Conservation (phyloP, 768 basidiomycete species). For the Kwoniella newhampshirensis region DNA sequence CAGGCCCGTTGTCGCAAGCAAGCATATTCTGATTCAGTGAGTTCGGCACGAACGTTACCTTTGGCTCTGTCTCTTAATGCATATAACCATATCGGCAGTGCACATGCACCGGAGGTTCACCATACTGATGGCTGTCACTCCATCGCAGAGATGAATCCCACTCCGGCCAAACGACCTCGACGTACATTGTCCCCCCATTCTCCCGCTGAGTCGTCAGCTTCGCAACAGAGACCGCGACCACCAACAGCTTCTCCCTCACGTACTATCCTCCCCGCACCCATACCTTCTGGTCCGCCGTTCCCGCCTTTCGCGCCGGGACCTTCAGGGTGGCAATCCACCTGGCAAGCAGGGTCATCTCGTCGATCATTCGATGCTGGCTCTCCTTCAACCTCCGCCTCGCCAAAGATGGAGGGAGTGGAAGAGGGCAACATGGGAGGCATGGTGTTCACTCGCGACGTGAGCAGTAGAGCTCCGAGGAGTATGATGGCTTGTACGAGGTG, state of each 20-base stretch:
- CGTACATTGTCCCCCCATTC: slow-evolving; percentile 18
- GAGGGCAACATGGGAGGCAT: slow-evolving; percentile 13
- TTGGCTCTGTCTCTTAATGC: too few species aligned
- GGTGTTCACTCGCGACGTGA: slow-evolving; percentile 22
- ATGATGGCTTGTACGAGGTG: slow-evolving; percentile 38
- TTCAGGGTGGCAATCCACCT: slow-evolving; percentile 24
- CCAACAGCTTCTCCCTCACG: slow-evolving; percentile 24
- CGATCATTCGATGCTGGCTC: slow-evolving; percentile 26
- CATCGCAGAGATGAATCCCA: slow-evolving; percentile 20
- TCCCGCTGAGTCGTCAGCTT: slow-evolving; percentile 17
- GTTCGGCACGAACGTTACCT: too few species aligned
- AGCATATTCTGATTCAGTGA: too few species aligned
- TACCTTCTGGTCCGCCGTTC: slow-evolving; percentile 21
- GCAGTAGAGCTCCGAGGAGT: slow-evolving; percentile 27
- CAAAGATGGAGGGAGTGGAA: slow-evolving; percentile 4
- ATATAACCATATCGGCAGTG: too few species aligned
- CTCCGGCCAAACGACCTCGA: slow-evolving; percentile 23
- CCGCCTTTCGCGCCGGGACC: slow-evolving; percentile 24
- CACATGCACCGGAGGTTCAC: too few species aligned
- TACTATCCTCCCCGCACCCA: slow-evolving; percentile 24
- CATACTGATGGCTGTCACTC: too few species aligned
- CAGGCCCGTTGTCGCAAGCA: too few species aligned
- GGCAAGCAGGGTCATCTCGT: slow-evolving; percentile 14
- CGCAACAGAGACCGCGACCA: slow-evolving; percentile 9
- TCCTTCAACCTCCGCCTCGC: slow-evolving; percentile 13